phyloP scores from a whole-genome alignment of 352 stramenopile species.

The Phytophthora rubi region DNA sequence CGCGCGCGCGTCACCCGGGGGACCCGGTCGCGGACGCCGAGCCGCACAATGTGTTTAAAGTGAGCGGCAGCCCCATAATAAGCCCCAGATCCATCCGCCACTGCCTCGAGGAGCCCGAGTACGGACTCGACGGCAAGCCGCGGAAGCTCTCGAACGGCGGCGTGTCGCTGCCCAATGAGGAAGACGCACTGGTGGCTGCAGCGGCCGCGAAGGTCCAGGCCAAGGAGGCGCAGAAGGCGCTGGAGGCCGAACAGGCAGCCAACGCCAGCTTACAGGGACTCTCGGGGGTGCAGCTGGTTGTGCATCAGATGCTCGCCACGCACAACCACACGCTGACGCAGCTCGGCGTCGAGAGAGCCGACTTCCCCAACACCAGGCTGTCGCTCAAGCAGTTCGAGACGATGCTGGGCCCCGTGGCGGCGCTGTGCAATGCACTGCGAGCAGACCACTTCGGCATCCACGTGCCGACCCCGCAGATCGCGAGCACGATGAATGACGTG shows the following conservation, averaged over 20 bases:
- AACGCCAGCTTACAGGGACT: constrained; percentile 52
- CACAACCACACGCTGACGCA: constrained; percentile 65
- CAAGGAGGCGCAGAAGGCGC: constrained; percentile 42
- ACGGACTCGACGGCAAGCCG: constrained; percentile 51
- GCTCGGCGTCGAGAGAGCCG: constrained; percentile 51
- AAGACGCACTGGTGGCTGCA: constrained; percentile 33
- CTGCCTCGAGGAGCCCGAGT: constrained; percentile 63
- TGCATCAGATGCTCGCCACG: constrained; percentile 70
- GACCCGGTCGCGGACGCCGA: constrained; percentile 37
- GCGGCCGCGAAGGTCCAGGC: constrained; percentile 41
- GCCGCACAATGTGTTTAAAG: constrained; percentile 60
- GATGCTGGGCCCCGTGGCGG: constrained; percentile 67
- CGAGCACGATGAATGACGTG: constrained; percentile 74
- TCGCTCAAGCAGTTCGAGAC: constrained; percentile 78
- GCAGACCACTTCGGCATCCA: constrained; percentile 78
- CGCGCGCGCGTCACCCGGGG: constrained; percentile 30
- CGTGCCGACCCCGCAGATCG: constrained; percentile 68
- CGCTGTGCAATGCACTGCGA: constrained; percentile 59
- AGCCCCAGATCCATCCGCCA: constrained; percentile 75
- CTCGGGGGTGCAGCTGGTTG: constrained; percentile 70
- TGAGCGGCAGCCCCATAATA: constrained; percentile 67
- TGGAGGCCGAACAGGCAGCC: constrained; percentile 52
- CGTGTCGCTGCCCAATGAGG: constrained; percentile 25
- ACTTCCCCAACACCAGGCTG: constrained; percentile 75
- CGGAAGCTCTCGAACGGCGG: constrained; percentile 37